phyloP scores from a whole-genome alignment of 495 filamentous ascomycete genomes.

The Penicillium psychrofluorescens region DNA sequence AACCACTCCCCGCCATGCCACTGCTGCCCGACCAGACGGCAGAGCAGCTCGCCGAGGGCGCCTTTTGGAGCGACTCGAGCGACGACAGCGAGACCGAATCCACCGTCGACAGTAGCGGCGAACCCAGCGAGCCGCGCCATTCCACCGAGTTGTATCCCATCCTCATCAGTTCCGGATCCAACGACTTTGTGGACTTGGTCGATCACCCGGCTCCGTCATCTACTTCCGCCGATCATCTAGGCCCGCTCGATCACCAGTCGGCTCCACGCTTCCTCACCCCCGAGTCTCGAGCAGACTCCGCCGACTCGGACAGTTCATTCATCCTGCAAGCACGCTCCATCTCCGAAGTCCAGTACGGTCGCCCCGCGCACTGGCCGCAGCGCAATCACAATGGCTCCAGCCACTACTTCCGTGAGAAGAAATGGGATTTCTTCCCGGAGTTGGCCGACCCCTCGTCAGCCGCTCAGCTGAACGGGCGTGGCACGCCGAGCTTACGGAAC shows the following conservation, averaged over 20 bases:
- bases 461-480: slow-evolving; percentile 9
- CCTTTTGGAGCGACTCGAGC: slow-evolving; percentile 27
- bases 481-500: slow-evolving; percentile 1
- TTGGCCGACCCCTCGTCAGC: slow-evolving; percentile 24
- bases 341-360: slow-evolving; percentile 21
- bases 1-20: slow-evolving; percentile 30
- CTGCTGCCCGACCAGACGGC: slow-evolving; percentile 1
- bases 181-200: slow-evolving; percentile 23
- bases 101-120: slow-evolving; percentile 19
- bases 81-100: slow-evolving; percentile 23
- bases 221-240: slow-evolving; percentile 8
- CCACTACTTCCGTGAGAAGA: slow-evolving; percentile 44
- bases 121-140: slow-evolving; percentile 19
- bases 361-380: slow-evolving; percentile 15
- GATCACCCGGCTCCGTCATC: slow-evolving; percentile 8
- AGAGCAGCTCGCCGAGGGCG: slow-evolving; percentile 13
- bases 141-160: slow-evolving; percentile 31
- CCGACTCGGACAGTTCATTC: slow-evolving; percentile 1
- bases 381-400: slow-evolving; percentile 18
- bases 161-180: slow-evolving; percentile 29
- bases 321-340: slow-evolving; percentile 1
- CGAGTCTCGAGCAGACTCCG: slow-evolving; percentile 9
- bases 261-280: slow-evolving; percentile 4
- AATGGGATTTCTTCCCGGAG: slow-evolving; percentile 44
- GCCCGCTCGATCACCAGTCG: slow-evolving; percentile 1